Conservation (phyloP, 2,329 filamentous ascomycete species). For the Colletotrichum phormii region DNA sequence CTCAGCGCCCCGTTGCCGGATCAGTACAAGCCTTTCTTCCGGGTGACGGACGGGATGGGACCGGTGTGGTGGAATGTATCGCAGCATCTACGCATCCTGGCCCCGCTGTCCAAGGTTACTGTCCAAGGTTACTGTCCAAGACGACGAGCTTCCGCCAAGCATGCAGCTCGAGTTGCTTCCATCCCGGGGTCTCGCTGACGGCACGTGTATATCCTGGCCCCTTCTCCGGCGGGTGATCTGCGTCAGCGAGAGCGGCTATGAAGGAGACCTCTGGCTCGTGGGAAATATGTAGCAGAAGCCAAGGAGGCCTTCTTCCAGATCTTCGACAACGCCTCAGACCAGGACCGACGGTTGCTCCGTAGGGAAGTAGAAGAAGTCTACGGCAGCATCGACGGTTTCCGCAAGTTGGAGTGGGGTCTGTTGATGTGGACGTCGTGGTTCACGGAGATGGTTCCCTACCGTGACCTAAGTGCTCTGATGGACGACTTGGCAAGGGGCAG, state of each 20-base stretch:
- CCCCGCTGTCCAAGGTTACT: background rate
- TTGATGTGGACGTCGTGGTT: constrained; percentile 3
- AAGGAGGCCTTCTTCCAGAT: constrained; percentile 5
- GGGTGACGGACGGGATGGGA: constrained; percentile 5
- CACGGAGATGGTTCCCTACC: constrained; percentile 3
- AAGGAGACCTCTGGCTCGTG: constrained; percentile 7
- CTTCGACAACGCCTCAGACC: background rate
- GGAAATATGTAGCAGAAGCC: background rate
- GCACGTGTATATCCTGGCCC: background rate
- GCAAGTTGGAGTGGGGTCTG: background rate
- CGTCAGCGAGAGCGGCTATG: background rate
- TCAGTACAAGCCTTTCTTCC: constrained; percentile 11
- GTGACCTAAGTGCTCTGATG: background rate
- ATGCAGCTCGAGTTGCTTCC: background rate
- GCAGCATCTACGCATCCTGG: constrained; percentile 6
- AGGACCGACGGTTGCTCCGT: background rate
- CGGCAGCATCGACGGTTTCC: constrained; percentile 1
- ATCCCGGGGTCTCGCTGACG: background rate
- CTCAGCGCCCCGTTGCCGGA: constrained; percentile 1
- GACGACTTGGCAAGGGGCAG: background rate
- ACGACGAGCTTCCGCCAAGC: background rate
- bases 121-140: background rate
- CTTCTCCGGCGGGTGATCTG: background rate
- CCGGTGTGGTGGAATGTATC: constrained; percentile 14
- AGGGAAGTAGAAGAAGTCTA: constrained; percentile 1